phyloP scores from a whole-genome alignment of 345 rosid species.

The Eucalyptus paniculata region DNA sequence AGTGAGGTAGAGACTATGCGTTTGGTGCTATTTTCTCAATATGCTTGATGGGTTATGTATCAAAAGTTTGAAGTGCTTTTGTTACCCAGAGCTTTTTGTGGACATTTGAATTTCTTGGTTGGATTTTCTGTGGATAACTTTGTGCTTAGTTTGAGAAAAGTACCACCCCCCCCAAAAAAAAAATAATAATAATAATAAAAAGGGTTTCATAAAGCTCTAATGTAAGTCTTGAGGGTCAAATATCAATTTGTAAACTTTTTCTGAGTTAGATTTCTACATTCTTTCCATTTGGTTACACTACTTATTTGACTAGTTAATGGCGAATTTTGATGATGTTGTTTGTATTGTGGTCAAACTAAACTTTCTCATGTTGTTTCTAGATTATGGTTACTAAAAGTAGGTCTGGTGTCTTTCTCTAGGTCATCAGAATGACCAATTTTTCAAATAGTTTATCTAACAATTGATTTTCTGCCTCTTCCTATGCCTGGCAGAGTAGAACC shows the following conservation, averaged over 20 bases:
- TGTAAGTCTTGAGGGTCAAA: neutral
- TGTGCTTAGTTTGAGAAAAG: neutral
- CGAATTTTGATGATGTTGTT: neutral
- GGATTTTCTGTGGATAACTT: neutral
- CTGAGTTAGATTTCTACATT: neutral
- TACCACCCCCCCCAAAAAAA: no score
- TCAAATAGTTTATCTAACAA: neutral
- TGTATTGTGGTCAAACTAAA: neutral
- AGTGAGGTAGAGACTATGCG: neutral
- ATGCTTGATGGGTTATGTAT: neutral
- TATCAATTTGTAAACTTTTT: neutral
- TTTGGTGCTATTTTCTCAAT: neutral
- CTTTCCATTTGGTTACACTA: neutral
- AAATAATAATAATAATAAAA: neutral
- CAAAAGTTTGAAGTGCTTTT: neutral
- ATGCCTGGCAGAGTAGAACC: constrained; percentile 40
- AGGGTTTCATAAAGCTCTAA: neutral
- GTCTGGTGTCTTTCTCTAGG: neutral
- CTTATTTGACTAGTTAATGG: neutral
- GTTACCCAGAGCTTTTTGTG: neutral
- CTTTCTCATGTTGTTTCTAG: neutral
- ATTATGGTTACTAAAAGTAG: neutral
- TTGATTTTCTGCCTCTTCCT: neutral
- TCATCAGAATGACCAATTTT: neutral
- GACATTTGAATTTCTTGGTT: neutral